Conservation (phyloP, 257 asterid genomes). For the Capsicum rhomboideum region DNA sequence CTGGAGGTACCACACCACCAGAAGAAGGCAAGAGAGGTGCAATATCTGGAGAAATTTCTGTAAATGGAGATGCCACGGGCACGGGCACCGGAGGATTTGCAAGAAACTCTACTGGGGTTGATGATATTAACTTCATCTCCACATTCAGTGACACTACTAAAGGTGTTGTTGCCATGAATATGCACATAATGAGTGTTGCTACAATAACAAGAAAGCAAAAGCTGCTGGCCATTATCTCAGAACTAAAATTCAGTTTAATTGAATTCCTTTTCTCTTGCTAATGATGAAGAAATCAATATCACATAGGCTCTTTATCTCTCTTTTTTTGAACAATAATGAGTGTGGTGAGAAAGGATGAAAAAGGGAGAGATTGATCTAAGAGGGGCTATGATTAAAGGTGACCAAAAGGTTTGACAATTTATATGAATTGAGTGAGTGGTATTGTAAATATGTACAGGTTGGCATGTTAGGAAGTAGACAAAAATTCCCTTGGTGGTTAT, state of each 20-base stretch:
- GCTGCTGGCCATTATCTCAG: not conserved
- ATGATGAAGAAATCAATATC: conserved; percentile 8
- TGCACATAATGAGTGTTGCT: not conserved
- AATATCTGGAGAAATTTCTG: conserved; percentile 1
- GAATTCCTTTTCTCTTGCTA: not conserved
- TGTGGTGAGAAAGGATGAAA: not conserved
- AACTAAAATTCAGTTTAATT: not conserved
- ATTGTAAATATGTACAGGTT: not conserved
- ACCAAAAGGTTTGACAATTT: not conserved
- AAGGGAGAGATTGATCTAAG: not conserved
- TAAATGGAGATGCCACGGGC: not conserved
- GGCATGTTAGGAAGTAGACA: conserved; percentile 1
- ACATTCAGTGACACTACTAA: not conserved
- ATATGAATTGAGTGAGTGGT: conserved; percentile 2
- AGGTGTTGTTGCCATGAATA: not conserved
- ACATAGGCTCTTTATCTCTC: not conserved
- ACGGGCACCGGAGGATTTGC: not conserved
- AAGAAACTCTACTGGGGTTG: not conserved
- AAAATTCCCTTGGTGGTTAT: not conserved
- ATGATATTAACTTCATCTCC: not conserved
- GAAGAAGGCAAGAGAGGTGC: conserved; percentile 4
- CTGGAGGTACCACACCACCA: conserved; percentile 4
- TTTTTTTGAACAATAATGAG: not conserved
- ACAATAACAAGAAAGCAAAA: not conserved
- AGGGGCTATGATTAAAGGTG: not conserved